Evolutionary conservation across 768 basidiomycete species (phyloP).

Genomic region (Mycena metata): DNA sequence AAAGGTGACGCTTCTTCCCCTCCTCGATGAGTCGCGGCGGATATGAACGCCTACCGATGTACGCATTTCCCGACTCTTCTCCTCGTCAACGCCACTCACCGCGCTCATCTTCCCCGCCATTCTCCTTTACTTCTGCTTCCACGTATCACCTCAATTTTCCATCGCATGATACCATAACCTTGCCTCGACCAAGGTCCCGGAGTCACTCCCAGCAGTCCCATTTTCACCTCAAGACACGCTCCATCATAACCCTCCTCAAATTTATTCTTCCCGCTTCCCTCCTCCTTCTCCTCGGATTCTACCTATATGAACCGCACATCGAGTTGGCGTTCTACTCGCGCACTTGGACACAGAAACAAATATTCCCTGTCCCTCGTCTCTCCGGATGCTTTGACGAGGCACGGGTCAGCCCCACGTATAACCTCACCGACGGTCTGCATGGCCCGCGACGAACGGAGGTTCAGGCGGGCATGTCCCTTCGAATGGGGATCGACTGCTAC

Average conservation of each 20-base stretch:
- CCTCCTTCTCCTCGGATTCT: conserved; percentile 60
- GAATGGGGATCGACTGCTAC: conserved; percentile 90
- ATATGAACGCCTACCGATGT: conserved; percentile 67
- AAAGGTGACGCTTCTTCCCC: not conserved
- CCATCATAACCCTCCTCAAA: conserved; percentile 57
- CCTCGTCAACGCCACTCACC: conserved; percentile 46
- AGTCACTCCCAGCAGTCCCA: conserved; percentile 38
- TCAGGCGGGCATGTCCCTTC: conserved; percentile 84
- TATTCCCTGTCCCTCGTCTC: conserved; percentile 74
- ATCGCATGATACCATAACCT: conserved; percentile 28
- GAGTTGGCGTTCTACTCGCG: conserved; percentile 86
- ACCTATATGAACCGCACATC: conserved; percentile 86
- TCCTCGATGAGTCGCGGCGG: conserved; percentile 45
- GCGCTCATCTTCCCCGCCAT: conserved; percentile 14
- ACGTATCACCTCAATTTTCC: conserved; percentile 44
- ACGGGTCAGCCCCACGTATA: conserved; percentile 75
- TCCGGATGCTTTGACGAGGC: conserved; percentile 80
- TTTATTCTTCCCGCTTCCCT: conserved; percentile 54
- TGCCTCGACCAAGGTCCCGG: conserved; percentile 46
- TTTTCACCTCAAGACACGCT: conserved; percentile 51
- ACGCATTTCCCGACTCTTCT: conserved; percentile 52
- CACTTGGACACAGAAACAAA: conserved; percentile 79
- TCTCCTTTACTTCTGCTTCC: conserved; percentile 27
- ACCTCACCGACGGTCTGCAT: conserved; percentile 73
- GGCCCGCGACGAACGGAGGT: conserved; percentile 77